Evolutionary conservation across 2,329 filamentous ascomycete genomes (phyloP).

Genomic region (Trichophyton schoenleinii): DNA sequence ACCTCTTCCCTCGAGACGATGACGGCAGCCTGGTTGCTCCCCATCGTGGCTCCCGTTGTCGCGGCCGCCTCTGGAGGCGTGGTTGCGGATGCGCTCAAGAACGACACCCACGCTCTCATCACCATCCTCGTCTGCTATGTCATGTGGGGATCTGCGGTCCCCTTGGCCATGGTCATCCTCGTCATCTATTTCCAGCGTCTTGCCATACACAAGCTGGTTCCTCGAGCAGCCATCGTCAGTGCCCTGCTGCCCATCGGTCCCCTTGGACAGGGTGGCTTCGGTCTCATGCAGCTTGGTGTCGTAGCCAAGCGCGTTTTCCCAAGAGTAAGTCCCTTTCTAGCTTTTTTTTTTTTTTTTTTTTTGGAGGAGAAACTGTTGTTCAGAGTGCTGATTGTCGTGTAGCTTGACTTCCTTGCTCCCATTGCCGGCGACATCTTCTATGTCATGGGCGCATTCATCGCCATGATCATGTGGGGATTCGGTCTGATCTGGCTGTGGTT

Average conservation of each 20-base stretch:
- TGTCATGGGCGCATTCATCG: constrained; percentile 43
- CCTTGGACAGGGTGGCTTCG: constrained; percentile 53
- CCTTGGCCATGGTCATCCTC: constrained; percentile 49
- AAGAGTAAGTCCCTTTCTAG: constrained; percentile 1
- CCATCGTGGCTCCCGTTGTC: constrained; percentile 55
- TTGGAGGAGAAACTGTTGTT: not conserved
- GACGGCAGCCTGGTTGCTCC: constrained; percentile 53
- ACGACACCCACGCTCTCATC: constrained; percentile 43
- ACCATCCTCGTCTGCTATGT: constrained; percentile 55
- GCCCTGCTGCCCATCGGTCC: constrained; percentile 56
- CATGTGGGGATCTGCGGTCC: constrained; percentile 54
- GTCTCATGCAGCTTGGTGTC: constrained; percentile 40
- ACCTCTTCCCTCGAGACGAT: constrained; percentile 39
- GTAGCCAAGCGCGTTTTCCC: constrained; percentile 33
- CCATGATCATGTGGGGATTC: constrained; percentile 46
- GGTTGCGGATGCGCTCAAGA: constrained; percentile 47
- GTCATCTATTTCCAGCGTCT: constrained; percentile 59
- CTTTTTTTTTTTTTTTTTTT: not conserved
- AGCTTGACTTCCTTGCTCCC: constrained; percentile 23
- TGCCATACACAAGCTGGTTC: constrained; percentile 52
- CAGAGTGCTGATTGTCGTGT: constrained; percentile 5
- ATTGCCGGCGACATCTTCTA: constrained; percentile 45
- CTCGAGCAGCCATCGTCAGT: constrained; percentile 54
- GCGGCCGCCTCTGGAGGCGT: constrained; percentile 53
- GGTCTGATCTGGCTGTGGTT: constrained; percentile 44